phyloP scores from a whole-genome alignment of 2,329 filamentous ascomycete species.

The Diaporthe sp. region DNA sequence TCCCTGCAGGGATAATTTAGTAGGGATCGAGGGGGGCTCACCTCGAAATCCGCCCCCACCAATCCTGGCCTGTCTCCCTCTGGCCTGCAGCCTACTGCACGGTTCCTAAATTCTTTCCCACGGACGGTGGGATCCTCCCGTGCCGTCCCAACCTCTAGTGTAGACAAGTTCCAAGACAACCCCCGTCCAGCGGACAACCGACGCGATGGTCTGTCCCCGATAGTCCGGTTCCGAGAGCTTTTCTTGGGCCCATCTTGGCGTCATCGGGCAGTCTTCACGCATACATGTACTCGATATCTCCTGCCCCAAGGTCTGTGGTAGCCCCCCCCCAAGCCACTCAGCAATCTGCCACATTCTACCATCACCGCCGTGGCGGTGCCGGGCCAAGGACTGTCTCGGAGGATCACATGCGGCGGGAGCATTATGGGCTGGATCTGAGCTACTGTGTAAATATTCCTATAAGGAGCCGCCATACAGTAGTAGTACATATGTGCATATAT shows the following conservation, averaged over 20 bases:
- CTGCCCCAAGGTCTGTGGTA: background rate
- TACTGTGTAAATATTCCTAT: background rate
- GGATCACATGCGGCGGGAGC: background rate
- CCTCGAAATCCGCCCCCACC: slow-evolving; percentile 19
- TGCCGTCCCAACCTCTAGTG: background rate
- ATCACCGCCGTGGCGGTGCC: background rate
- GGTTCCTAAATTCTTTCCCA: slow-evolving; percentile 25
- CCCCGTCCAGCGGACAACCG: background rate
- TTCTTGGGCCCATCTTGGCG: background rate
- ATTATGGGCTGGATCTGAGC: no score
- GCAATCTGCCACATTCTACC: background rate
- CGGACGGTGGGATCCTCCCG: slow-evolving; percentile 1
- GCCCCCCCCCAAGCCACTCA: background rate
- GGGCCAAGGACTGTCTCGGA: slow-evolving; percentile 6
- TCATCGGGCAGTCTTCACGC: background rate
- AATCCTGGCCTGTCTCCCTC: background rate
- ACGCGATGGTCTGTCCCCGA: background rate
- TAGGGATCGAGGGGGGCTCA: background rate
- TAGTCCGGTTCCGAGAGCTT: background rate
- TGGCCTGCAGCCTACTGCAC: slow-evolving; percentile 30
- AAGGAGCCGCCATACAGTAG: background rate
- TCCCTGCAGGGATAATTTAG: background rate
- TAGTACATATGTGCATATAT: background rate
- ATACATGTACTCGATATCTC: background rate
- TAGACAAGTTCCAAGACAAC: background rate